phyloP scores from a whole-genome alignment of 108 stramenopile species.

The Pseudonitzschia delicatissima region DNA sequence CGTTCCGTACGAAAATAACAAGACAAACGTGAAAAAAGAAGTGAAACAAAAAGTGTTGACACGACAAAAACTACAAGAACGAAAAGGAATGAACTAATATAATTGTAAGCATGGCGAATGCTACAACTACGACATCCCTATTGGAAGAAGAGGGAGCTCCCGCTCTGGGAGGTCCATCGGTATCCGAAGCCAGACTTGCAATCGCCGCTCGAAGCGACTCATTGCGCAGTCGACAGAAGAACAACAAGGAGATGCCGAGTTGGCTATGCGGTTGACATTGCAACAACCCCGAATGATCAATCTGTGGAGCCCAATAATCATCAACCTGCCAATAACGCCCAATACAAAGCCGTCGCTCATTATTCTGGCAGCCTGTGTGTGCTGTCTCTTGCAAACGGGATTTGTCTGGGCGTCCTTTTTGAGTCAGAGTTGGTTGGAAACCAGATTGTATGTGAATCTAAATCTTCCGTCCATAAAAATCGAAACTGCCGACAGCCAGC shows the following conservation, averaged over 20 bases:
- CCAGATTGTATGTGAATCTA: conserved; percentile 17
- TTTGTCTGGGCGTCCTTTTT: conserved; percentile 49
- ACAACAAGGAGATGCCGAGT: conserved; percentile 8
- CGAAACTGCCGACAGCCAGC: conserved; percentile 4
- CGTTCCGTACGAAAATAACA: too few species aligned
- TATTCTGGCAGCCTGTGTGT: conserved; percentile 28
- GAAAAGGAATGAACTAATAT: too few species aligned
- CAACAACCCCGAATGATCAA: background rate
- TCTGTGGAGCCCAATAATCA: background rate
- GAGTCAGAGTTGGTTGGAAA: conserved; percentile 39
- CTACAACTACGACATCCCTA: background rate
- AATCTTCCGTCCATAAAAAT: background rate
- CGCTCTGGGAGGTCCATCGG: conserved; percentile 1
- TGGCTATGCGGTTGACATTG: background rate
- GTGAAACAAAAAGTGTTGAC: too few species aligned
- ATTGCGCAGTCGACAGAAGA: conserved; percentile 30
- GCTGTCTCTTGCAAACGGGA: conserved; percentile 32
- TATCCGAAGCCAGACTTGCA: conserved; percentile 16
- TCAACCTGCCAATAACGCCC: background rate
- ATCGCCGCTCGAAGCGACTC: conserved; percentile 33
- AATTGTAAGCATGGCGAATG: background rate
- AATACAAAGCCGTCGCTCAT: conserved; percentile 3
- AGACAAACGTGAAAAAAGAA: too few species aligned
- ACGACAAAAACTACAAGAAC: too few species aligned
- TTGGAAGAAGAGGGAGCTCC: conserved; percentile 1